Evolutionary conservation across 2,329 filamentous ascomycete species (phyloP).

Genomic region (Botrytis fabae): DNA sequence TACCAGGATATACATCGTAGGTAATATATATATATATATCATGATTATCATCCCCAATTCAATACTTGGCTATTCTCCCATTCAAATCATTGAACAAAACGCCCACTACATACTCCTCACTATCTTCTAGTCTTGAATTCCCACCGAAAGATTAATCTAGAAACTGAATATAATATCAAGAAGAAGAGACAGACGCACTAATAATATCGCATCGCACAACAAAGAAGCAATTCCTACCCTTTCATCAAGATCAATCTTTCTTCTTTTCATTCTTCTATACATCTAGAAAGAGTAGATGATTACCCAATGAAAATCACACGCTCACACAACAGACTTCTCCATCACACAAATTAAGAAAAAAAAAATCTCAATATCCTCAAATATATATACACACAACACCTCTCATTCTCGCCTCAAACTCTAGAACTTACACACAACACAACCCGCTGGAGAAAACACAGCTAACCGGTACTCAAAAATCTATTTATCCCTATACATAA

Average conservation of each 20-base stretch:
- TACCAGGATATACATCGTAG: too few species aligned
- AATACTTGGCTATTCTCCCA: neutral
- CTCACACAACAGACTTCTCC: fast-evolving
- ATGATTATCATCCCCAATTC: too few species aligned
- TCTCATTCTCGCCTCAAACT: fast-evolving
- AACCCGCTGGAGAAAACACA: neutral
- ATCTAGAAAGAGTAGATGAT: neutral
- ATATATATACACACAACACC: neutral
- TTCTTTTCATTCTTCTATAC: neutral
- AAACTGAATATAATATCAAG: too few species aligned
- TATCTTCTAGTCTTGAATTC: fast-evolving
- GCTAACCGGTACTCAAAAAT: too few species aligned
- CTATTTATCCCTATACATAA: too few species aligned
- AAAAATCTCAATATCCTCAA: too few species aligned
- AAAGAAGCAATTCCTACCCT: neutral
- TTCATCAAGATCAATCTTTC: fast-evolving
- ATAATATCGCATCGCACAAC: too few species aligned
- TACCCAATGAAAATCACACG: neutral
- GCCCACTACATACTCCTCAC: neutral
- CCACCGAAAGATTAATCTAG: too few species aligned
- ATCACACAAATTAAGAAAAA: neutral
- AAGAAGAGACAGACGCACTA: too few species aligned
- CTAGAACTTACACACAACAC: fast-evolving
- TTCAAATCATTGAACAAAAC: fast-evolving
- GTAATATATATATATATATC: too few species aligned